Conservation (phyloP, 345 rosid genomes). For the Luvunga scandens region DNA sequence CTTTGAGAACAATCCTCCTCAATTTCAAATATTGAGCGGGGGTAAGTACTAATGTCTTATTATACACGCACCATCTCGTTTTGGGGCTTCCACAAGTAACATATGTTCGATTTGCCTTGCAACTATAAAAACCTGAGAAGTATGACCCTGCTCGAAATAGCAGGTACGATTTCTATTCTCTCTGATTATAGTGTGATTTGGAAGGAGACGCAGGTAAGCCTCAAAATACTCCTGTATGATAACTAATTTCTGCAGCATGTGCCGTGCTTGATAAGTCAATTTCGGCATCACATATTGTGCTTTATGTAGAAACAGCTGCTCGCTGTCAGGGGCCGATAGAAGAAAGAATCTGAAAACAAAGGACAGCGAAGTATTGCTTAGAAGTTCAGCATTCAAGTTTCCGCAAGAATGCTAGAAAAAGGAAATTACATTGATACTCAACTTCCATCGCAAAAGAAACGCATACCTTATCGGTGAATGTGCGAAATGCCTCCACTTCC, state of each 20-base stretch:
- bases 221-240: background rate
- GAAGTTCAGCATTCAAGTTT: background rate
- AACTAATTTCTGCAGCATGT: background rate
- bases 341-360: conserved; percentile 38
- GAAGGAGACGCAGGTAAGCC: background rate
- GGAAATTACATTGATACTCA: background rate
- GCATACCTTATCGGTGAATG: conserved; percentile 52
- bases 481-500: conserved; percentile 45
- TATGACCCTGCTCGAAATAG: background rate
- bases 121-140: background rate
- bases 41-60: background rate
- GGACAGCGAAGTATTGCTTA: background rate
- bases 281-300: background rate
- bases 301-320: background rate
- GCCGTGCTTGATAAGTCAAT: too few species aligned
- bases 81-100: too few species aligned
- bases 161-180: background rate
- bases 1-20: too few species aligned
- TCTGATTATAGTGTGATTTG: background rate
- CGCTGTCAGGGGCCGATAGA: conserved; percentile 18
- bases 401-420: background rate
- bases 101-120: background rate
- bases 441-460: background rate
- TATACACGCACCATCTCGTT: background rate
- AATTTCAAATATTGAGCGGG: background rate